phyloP scores from a whole-genome alignment of 176 grass and related monocot species.

The Musa acuminata region DNA sequence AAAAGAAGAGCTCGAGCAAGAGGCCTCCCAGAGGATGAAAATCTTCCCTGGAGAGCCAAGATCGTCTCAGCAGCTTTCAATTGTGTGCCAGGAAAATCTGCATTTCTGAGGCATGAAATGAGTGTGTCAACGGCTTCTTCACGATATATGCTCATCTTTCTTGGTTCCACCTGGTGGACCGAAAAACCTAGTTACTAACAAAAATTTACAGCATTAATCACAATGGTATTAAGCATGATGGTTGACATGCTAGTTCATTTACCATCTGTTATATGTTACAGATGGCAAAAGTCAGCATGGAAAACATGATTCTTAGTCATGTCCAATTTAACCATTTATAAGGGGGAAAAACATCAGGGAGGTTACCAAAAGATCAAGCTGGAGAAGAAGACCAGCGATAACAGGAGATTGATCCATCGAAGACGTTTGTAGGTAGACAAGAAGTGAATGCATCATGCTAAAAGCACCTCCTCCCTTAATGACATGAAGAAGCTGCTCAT shows the following conservation, averaged over 20 bases:
- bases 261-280: neutral
- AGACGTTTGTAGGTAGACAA: constrained; percentile 47
- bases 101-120: constrained; percentile 46
- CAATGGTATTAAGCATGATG: neutral
- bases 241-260: neutral
- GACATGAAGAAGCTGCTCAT: constrained; percentile 33
- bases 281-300: neutral
- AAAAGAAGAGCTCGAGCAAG: constrained; percentile 44
- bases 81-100: constrained; percentile 40
- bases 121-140: constrained; percentile 43
- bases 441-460: constrained; percentile 63
- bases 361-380: constrained; percentile 53
- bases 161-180: constrained; percentile 38
- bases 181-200: neutral
- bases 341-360: neutral
- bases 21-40: constrained; percentile 53
- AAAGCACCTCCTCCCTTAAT: constrained; percentile 43
- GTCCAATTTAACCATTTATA: neutral
- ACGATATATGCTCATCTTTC: constrained; percentile 60
- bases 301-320: neutral
- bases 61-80: constrained; percentile 56
- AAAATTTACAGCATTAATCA: neutral
- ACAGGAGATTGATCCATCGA: constrained; percentile 39
- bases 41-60: constrained; percentile 44
- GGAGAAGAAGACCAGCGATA: constrained; percentile 53